Evolutionary conservation across 2,329 filamentous ascomycete genomes (phyloP).

Genomic region (Colletotrichum lini): DNA sequence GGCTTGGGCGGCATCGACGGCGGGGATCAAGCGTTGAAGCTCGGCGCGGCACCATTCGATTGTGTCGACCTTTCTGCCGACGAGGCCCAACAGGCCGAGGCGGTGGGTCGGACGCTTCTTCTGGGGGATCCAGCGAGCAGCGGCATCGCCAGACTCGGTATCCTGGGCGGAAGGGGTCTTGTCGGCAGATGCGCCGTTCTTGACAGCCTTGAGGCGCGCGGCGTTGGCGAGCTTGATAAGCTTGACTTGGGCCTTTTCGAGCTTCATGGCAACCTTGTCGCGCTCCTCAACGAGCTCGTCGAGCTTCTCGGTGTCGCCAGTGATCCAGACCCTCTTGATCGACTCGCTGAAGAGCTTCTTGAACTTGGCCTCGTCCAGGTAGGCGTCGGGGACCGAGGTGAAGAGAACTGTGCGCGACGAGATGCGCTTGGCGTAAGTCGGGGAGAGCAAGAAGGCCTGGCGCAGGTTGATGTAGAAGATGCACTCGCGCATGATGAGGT

Average conservation of each 20-base stretch:
- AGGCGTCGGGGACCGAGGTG: constrained; percentile 84
- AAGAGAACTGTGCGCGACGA: constrained; percentile 94
- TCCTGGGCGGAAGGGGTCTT: constrained; percentile 67
- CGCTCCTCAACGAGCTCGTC: constrained; percentile 87
- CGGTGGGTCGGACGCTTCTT: constrained; percentile 85
- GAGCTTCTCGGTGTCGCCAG: constrained; percentile 81
- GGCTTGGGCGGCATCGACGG: constrained; percentile 77
- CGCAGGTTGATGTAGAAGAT: constrained; percentile 94
- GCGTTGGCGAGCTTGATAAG: constrained; percentile 85
- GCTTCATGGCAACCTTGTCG: constrained; percentile 82
- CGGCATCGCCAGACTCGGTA: constrained; percentile 74
- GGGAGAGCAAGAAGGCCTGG: constrained; percentile 91
- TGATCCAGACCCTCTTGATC: constrained; percentile 88
- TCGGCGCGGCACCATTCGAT: constrained; percentile 89
- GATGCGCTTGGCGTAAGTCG: constrained; percentile 85
- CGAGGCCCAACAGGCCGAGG: constrained; percentile 67
- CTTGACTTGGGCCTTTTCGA: constrained; percentile 90
- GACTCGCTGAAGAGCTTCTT: constrained; percentile 85
- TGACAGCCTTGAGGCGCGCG: constrained; percentile 76
- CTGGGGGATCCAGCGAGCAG: constrained; percentile 80
- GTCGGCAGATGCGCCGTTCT: constrained; percentile 67
- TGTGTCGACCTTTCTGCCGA: constrained; percentile 91
- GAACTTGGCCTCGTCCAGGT: constrained; percentile 83
- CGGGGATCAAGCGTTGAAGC: constrained; percentile 78
- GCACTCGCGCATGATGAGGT: constrained; percentile 87